phyloP scores from a whole-genome alignment of 129 eudicot species.

The Mikania micrantha region DNA sequence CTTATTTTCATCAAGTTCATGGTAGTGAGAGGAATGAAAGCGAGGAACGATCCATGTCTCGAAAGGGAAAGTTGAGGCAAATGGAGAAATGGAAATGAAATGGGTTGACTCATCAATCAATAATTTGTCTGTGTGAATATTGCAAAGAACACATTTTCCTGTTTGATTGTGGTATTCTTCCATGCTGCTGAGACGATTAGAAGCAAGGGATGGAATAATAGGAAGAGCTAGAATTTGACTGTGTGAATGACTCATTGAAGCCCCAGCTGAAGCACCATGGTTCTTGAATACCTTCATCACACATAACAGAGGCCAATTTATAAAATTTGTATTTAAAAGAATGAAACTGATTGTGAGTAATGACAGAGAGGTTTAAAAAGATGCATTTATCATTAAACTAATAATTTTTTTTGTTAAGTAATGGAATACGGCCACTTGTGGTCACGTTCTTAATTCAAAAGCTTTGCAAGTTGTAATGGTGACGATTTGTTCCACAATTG shows the following conservation, averaged over 20 bases:
- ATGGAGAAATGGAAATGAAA: slow-evolving; percentile 74
- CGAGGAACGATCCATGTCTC: slow-evolving; percentile 93
- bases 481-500: neutral
- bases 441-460: neutral
- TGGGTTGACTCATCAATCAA: slow-evolving; percentile 55
- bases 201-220: slow-evolving; percentile 54
- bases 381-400: neutral
- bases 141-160: slow-evolving; percentile 74
- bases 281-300: slow-evolving; percentile 80
- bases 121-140: slow-evolving; percentile 36
- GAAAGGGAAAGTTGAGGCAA: slow-evolving; percentile 70
- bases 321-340: neutral
- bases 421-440: neutral
- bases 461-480: neutral
- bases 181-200: slow-evolving; percentile 66
- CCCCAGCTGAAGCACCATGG: slow-evolving; percentile 97
- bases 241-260: slow-evolving; percentile 97
- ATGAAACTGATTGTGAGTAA: neutral
- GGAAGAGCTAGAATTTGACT: slow-evolving; percentile 94
- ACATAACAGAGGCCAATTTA: slow-evolving; percentile 3
- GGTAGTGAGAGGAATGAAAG: slow-evolving; percentile 73
- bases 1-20: slow-evolving; percentile 62
- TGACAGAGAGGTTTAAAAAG: neutral
- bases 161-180: slow-evolving; percentile 63
- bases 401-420: neutral